Evolutionary conservation across 371 early-diverging fungal genomes (phyloP).

Genomic region (Lichtheimia ornata): DNA sequence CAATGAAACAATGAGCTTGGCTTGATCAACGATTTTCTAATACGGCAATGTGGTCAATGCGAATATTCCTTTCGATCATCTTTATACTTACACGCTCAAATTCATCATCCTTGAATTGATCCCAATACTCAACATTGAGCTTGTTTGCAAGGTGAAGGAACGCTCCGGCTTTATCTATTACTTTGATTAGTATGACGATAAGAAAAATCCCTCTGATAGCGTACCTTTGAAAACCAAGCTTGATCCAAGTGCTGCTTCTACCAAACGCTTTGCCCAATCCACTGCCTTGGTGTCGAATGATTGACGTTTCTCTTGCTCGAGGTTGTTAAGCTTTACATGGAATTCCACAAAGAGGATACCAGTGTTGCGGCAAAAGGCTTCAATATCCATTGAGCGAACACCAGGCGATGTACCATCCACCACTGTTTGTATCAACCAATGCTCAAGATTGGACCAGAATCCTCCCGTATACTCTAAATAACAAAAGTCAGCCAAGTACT

Average conservation of each 20-base stretch:
- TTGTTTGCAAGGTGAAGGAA: constrained; percentile 19
- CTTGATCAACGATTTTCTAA: constrained; percentile 14
- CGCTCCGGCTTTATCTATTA: constrained; percentile 12
- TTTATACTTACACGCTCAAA: not conserved
- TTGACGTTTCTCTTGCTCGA: not conserved
- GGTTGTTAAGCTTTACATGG: constrained; percentile 9
- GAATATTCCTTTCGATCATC: not conserved
- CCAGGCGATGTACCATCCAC: constrained; percentile 25
- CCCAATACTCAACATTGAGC: not conserved
- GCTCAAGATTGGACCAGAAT: constrained; percentile 29
- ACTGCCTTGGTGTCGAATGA: not conserved
- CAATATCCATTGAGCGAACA: constrained; percentile 19
- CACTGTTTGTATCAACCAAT: constrained; percentile 25
- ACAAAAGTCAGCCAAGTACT: too few relatives aligned
- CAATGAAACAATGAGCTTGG: constrained; percentile 18
- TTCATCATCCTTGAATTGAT: not conserved
- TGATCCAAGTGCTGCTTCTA: constrained; percentile 29
- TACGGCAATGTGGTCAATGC: not conserved
- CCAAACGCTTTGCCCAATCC: constrained; percentile 25
- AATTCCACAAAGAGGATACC: constrained; percentile 22
- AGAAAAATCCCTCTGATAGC: too few relatives aligned
- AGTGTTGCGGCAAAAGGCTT: constrained; percentile 26
- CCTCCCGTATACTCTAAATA: not conserved
- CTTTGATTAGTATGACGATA: not conserved
- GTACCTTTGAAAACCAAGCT: constrained; percentile 35